Evolutionary conservation across 1,139 yeast species (phyloP), one percentile per base, ranked within the genome.

Genomic region (Scheffersomyces titani): DNA sequence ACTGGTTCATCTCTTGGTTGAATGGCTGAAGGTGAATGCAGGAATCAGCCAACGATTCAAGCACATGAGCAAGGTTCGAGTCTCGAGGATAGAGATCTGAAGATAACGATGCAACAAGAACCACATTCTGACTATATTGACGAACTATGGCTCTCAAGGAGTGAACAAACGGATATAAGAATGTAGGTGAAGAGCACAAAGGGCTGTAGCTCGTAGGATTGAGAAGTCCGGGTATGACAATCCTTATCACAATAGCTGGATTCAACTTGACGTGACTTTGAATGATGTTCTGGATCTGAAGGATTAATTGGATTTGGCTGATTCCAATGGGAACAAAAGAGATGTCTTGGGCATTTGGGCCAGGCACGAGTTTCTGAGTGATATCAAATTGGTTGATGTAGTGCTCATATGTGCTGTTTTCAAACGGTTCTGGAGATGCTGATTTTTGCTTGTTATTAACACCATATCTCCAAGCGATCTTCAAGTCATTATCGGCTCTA

Each of bases 391-490:
- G 96, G 69, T 88, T 76, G 65, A 78, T 86, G 73, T 87, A 87
- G 64, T 85, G 69, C 52, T 84, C 85, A 63, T 84, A 79, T 7
- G 71, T 18, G 24, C 66, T 3, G 64, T 62, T 7, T 46, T 46
- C 49, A 46, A 19, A 46, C 3, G 49, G 24, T 20, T 46, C 49
- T 19, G 49, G 49, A 19, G 49, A 46, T 46, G 20, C 49, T 55
- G 49, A 44, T 54, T 58, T 6, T 53, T 56, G 51, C 55, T 73
- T 81, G 56, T 83, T 83, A 50, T 80, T 82, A 54, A 87, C 70
- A 0, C 92, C 92, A 64, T 91, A 91, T 65, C 96, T 83, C 97
- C 97, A 91, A 1, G 97, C 97, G 65, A 91, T 91, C 68, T 87
- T 89, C 77, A 91, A 72, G 62, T 88, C 90, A 46, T 70, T 66